Base-by-base conservation (phyloP, 148 eudicot genomes). In the Camellia granthamiana region DNA sequence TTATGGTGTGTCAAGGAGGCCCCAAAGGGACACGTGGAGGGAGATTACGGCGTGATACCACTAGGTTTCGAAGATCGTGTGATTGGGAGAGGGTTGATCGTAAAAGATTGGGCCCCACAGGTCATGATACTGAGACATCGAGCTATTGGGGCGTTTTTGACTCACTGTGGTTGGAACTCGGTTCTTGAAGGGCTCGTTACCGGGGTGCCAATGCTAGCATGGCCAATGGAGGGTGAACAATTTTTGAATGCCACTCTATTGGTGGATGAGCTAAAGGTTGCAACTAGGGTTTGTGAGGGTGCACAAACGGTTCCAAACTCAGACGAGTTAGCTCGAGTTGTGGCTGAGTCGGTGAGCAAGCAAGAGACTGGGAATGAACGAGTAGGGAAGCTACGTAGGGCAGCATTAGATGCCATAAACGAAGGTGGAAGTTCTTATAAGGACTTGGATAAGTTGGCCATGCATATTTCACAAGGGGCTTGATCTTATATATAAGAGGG, bases 101-200 rank as follows among this genome's bases (percentile, higher is more conserved):
- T 86, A 11, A 79, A 65, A 21, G 90, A 88, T 1, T 92, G 94
- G 96, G 94, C 85, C 5, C 93, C 96, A 14, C 94, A 92, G 15
- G 79, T 77, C 76, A 83, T 75, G 79, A 88, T 93, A 82, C 76
- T 89, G 70, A 85, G 77, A 41, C 94, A 93, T 75, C 85, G 82
- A 58, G 88, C 92, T 0, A 87, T 90, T 41, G 88, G 89, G 4
- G 89, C 90, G 43, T 93, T 91, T 51, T 52, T 90, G 80, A 90
- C 90, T 77, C 97, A 93, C 38, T 93, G 92, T 61, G 93, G 95
- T 19, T 91, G 91, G 94, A 93, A 93, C 90, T 90, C 95, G 15
- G 64, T 82, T 49, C n/a, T 91, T 54, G 97, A 93, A 78, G 88
- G 91, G 30, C 30, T 91, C 14, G 78, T 62, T 7, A 89, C 85